Base-by-base conservation (phyloP, 2,329 filamentous ascomycete species). In the Akanthomyces muscarius region DNA sequence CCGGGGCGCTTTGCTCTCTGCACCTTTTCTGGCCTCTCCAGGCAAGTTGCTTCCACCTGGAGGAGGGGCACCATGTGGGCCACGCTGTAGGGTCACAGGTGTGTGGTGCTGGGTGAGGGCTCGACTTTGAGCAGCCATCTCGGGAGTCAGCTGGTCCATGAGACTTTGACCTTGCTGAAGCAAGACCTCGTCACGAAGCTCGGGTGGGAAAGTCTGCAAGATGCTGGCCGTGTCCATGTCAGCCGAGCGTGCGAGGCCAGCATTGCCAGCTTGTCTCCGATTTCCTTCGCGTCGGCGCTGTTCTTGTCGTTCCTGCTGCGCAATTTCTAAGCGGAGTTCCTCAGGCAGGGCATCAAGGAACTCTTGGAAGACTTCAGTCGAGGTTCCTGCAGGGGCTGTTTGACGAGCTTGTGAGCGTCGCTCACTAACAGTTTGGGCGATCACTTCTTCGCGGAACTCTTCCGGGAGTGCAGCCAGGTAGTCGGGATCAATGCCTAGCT, bases 381-480 rank as follows among this genome's bases (percentile, higher is more conserved):
- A 87, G 69, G 92, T 88, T 64, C 93, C 90, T 21, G 86, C 85
- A 30, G 85, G 83, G 62, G 83, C 84, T 25, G 85, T 86, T 73
- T 86, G 74, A 72, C 89, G 76, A 48, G 91, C 91, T 74, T 95
- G 87, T 8, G 89, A 89, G 66, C 94, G 87, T 68, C 94, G 86
- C 67, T 91, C 88, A 59, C 90, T 92, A 66, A 97, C 85, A 64
- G 96, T 92, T 66, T 93, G 88, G 74, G 96, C 92, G 67, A 99
- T 91, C 55, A 99, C 95, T 73, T 99, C 95, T 74, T 98, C 94
- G 52, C 95, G 86, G 72, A 98, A 88, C 65, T 99, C 96, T 69
- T 99, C 95, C 0, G 95, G 95, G n/a, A 99, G 80, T n/a, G 94
- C 96, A 64, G 95, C 91, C 7, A 99, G 85, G 75, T 97, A 99